Evolutionary conservation across 495 filamentous ascomycete genomes (phyloP).

Genomic region (Xylaria palmicola): DNA sequence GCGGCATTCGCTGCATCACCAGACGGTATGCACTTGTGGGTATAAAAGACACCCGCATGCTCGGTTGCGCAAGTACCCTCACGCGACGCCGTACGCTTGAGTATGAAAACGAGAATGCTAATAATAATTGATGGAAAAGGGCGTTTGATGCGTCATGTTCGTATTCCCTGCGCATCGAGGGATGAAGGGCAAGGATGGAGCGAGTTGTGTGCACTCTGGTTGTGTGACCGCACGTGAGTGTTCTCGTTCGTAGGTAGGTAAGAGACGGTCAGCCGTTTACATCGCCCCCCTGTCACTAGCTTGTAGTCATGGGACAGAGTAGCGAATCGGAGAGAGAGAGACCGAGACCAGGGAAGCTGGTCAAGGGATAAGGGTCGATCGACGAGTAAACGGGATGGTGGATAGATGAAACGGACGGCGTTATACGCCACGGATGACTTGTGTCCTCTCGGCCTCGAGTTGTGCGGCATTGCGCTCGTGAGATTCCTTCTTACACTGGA

Average conservation of each 20-base stretch:
- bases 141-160: background rate
- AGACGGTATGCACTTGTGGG: background rate
- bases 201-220: background rate
- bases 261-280: background rate
- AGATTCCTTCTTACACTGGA: constrained; percentile 86
- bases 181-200: background rate
- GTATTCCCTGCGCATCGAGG: background rate
- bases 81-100: constrained; percentile 16
- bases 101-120: constrained; percentile 4
- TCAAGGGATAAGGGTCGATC: background rate
- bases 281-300: background rate
- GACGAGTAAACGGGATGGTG: background rate
- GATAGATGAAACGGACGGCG: too few species aligned
- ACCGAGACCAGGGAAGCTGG: background rate
- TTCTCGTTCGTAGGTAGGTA: background rate
- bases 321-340: background rate
- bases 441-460: constrained; percentile 84
- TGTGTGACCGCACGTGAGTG: background rate
- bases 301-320: background rate
- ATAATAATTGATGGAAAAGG: background rate
- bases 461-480: constrained; percentile 90
- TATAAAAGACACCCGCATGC: background rate
- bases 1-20: background rate
- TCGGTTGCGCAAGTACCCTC: constrained; percentile 4
- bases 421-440: constrained; percentile 52